Evolutionary conservation across 2,329 filamentous ascomycete genomes (phyloP).

Genomic region (Diaporthe aspalathi): DNA sequence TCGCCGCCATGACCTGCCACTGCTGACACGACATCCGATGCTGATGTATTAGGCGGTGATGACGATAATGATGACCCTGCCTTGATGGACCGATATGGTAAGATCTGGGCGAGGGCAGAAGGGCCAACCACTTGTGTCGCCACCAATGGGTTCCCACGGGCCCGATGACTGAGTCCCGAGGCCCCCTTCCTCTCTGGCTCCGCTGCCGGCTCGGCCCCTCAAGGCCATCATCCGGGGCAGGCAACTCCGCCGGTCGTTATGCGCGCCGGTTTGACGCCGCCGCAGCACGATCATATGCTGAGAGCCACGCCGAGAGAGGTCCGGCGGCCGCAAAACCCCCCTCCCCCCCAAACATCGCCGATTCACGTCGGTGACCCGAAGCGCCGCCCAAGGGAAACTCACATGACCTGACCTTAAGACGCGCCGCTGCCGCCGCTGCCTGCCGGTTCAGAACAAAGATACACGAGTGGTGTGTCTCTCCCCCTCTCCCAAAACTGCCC

Average conservation of each 20-base stretch:
- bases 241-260: neutral
- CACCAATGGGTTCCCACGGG: neutral
- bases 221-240: neutral
- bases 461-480: neutral
- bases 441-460: neutral
- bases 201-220: constrained; percentile 13
- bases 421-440: constrained; percentile 9
- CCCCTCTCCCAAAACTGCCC: too few species aligned
- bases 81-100: neutral
- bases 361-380: neutral
- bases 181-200: too few species aligned
- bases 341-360: too few species aligned
- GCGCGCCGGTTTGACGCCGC: too few species aligned
- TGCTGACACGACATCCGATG: neutral
- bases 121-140: neutral
- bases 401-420: neutral
- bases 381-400: too few species aligned
- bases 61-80: neutral
- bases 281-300: constrained; percentile 8
- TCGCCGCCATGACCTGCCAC: constrained; percentile 7
- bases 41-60: neutral
- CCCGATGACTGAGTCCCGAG: neutral
- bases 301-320: too few species aligned
- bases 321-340: too few species aligned
- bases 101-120: neutral